Percentiles rank a stretch among this genome's conserved stretches.
phyloP scores from a whole-genome alignment of 1,284 basidiomycete species.

The Calocybe gambosa region DNA sequence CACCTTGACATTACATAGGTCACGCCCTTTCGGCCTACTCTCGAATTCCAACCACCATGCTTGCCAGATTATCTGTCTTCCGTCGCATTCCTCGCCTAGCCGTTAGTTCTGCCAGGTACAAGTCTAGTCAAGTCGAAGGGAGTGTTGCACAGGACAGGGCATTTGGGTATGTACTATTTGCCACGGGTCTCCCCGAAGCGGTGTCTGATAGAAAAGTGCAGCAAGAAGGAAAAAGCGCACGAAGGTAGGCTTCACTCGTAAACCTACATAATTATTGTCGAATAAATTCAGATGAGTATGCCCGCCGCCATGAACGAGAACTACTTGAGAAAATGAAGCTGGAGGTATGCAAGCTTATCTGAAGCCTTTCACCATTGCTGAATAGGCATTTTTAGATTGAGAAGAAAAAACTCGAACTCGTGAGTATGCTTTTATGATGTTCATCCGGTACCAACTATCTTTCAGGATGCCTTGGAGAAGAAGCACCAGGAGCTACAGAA shows the following conservation, averaged over 20 bases:
- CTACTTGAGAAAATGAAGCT: conserved; percentile 48
- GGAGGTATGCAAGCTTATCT: conserved; percentile 36
- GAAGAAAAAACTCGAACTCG: conserved; percentile 52
- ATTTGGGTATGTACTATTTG: conserved; percentile 36
- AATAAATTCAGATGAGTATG: conserved; percentile 46
- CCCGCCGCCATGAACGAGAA: conserved; percentile 45
- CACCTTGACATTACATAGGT: conserved; percentile 12
- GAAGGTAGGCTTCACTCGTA: conserved; percentile 42
- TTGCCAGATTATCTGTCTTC: conserved; percentile 40
- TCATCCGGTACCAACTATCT: not conserved
- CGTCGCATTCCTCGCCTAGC: conserved; percentile 38
- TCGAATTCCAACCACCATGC: conserved; percentile 32
- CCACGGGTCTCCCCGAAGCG: conserved; percentile 4
- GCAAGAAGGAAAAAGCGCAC: conserved; percentile 69
- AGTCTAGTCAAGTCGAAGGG: conserved; percentile 40
- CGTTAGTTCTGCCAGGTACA: conserved; percentile 32
- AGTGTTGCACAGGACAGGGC: conserved; percentile 52
- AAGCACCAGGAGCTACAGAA: conserved; percentile 19
- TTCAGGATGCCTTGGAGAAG: conserved; percentile 22
- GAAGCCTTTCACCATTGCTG: not conserved
- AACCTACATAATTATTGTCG: conserved; percentile 5
- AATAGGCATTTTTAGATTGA: conserved; percentile 38
- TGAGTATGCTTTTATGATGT: conserved; percentile 19
- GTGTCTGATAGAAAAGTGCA: conserved; percentile 25
- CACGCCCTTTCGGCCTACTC: conserved; percentile 6